A percentile compares a stretch with the other conserved stretches of the same genome.
These are phyloP conservation scores for Lobosporangium transversale DNA, from an alignment of 192 early-diverging fungal genomes.

Conservation along the genomic window DNA sequence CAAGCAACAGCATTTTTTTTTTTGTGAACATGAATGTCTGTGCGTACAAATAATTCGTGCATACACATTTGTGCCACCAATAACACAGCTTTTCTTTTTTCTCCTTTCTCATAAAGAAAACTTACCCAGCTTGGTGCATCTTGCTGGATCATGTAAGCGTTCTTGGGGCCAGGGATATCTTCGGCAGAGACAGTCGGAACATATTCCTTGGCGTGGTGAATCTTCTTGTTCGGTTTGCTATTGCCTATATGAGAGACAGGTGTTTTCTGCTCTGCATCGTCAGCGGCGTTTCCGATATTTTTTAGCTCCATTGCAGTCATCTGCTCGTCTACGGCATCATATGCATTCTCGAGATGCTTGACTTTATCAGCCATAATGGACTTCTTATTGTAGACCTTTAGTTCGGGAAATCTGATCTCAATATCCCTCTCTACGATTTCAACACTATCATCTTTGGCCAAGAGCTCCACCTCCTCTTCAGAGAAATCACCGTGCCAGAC, in stretches of 20 bases:
- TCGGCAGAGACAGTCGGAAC: conserved; percentile 6
- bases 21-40: no score
- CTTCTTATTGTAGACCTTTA: conserved; percentile 24
- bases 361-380: background rate
- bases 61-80: no score
- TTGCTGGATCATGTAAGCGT: conserved; percentile 35
- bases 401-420: conserved; percentile 43
- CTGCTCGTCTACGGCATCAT: conserved; percentile 16
- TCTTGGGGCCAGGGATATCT: conserved; percentile 21
- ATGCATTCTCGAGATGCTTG: conserved; percentile 24
- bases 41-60: no score
- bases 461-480: conserved; percentile 24
- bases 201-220: conserved; percentile 6
- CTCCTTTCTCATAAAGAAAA: no score
- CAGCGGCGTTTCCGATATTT: background rate
- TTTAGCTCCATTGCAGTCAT: conserved; percentile 8
- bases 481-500: conserved; percentile 52
- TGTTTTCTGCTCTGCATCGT: background rate
- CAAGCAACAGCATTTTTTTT: no score
- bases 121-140: conserved; percentile 46
- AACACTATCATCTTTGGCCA: conserved; percentile 46
- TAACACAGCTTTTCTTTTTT: no score
- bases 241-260: no score
- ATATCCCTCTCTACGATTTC: conserved; percentile 55
- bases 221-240: conserved; percentile 14